These are phyloP conservation scores for Buddleja alternifolia DNA, from an alignment of 257 asterid species.

Conservation along the genomic window DNA sequence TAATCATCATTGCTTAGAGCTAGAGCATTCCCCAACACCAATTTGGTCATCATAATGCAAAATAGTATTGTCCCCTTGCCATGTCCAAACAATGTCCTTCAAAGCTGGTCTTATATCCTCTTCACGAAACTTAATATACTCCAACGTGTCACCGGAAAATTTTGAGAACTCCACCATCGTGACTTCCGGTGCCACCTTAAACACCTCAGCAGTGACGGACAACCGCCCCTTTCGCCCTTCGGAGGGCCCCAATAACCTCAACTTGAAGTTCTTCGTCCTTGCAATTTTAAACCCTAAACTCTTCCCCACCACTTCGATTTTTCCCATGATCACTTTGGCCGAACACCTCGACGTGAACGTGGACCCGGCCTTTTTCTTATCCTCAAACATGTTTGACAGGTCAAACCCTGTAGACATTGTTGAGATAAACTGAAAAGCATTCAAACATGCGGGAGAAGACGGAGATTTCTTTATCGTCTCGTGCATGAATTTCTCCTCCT, in stretches of 20 bases:
- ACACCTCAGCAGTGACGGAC: conserved; percentile 54
- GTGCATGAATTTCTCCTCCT: conserved; percentile 38
- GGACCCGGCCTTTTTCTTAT: conserved; percentile 38
- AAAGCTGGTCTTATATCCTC: conserved; percentile 65
- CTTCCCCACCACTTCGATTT: conserved; percentile 43
- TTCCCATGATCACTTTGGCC: conserved; percentile 39
- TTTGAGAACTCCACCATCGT: conserved; percentile 65
- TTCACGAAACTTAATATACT: conserved; percentile 58
- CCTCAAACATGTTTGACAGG: conserved; percentile 47
- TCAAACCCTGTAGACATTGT: conserved; percentile 54
- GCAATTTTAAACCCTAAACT: conserved; percentile 47
- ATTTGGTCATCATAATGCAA: background rate
- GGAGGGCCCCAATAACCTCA: conserved; percentile 45
- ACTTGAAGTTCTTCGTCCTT: conserved; percentile 39
- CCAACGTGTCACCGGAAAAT: conserved; percentile 66
- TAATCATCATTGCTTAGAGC: conserved; percentile 10
- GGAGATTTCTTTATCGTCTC: conserved; percentile 45
- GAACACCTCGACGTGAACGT: conserved; percentile 39
- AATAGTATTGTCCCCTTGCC: conserved; percentile 45
- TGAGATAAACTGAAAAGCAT: conserved; percentile 67
- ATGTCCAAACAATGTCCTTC: conserved; percentile 62
- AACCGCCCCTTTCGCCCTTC: conserved; percentile 58
- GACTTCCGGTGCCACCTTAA: conserved; percentile 74
- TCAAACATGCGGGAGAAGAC: conserved; percentile 57
- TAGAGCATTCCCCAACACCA: conserved; percentile 15